Evolutionary conservation across 2,329 filamentous ascomycete species (phyloP).

Genomic region (Pyrenophora seminiperda): DNA sequence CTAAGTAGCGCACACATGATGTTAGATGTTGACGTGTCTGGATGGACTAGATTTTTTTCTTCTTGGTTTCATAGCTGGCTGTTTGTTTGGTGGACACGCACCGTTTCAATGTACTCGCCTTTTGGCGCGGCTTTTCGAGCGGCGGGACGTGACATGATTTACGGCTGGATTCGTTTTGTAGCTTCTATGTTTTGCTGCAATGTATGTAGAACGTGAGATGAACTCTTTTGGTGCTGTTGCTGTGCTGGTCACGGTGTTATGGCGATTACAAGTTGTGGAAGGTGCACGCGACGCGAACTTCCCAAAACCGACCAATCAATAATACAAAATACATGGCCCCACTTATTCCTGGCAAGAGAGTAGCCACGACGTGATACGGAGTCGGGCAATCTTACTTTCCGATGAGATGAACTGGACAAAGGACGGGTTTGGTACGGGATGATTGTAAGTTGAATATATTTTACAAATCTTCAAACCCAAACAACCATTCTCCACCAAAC

Average conservation of each 20-base stretch:
- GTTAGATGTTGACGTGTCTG: neutral
- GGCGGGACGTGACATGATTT: conserved; percentile 48
- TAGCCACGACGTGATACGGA: neutral
- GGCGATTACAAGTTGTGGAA: conserved; percentile 1
- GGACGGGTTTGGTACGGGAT: too few species aligned
- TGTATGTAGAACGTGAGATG: too few species aligned
- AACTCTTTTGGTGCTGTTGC: neutral
- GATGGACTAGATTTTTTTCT: neutral
- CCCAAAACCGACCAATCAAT: conserved; percentile 5
- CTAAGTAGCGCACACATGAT: conserved; percentile 52
- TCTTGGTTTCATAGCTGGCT: neutral
- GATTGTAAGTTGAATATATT: too few species aligned
- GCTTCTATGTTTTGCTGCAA: too few species aligned
- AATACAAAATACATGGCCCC: neutral
- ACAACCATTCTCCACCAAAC: too few species aligned
- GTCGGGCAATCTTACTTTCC: too few species aligned
- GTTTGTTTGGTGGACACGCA: conserved; percentile 53
- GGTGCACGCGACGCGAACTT: conserved; percentile 10
- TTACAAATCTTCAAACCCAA: too few species aligned
- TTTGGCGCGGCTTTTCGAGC: conserved; percentile 67
- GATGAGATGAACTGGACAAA: too few species aligned
- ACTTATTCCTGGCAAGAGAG: neutral
- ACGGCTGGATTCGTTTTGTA: too few species aligned
- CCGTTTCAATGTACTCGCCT: conserved; percentile 96
- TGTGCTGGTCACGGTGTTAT: neutral